Base-by-base conservation (phyloP, 2,329 filamentous ascomycete genomes). In the Corinectria fuckeliana region DNA sequence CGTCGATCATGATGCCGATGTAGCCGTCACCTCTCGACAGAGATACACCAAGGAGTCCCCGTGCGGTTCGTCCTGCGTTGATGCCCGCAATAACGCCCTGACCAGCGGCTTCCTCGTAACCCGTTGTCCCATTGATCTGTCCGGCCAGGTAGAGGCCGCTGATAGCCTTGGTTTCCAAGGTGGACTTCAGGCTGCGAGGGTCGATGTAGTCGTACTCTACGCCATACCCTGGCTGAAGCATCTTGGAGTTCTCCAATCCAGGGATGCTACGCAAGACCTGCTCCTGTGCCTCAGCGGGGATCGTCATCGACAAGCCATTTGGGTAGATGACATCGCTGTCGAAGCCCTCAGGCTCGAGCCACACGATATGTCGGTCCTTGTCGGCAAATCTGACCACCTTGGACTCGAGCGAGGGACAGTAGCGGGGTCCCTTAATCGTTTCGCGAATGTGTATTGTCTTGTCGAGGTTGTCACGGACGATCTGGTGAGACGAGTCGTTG, bases 161-260 rank as follows among this genome's bases (percentile, higher is more conserved):
- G 62, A 99, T 97, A 20, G 90, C 84, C 76, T 98, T 99, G 1
- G 95, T 98, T 76, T 99, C 95, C 7, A 99, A 85, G 0, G 93
- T 95, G n/a, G 91, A 87, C 64, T 89, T 90, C 3, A 99, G 82
- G 67, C 91, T 90, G 51, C 95, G 89, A 16, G 95, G 95, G 72
- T 99, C 95, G 16, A 99, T 92, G 75, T 99, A 99, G 78, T 98
- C 95, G 76, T 99, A 99, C 75, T 99, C 95, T 2, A 99, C 95
- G 7, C 95, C 95, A 71, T 99, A 99, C 8, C 94, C 95, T 1
- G 94, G 90, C 71, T 98, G 94, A 6, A 96, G 85, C 93, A 99
- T 97, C 23, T 82, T 88, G 4, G 93, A 93, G 59, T 93, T 87
- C 72, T 98, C 94, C 1, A 99, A 83, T 0, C 95, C 95, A n/a